These are phyloP conservation scores for Aegle marmelos DNA, from an alignment of 345 rosid species.

Conservation along the genomic window DNA sequence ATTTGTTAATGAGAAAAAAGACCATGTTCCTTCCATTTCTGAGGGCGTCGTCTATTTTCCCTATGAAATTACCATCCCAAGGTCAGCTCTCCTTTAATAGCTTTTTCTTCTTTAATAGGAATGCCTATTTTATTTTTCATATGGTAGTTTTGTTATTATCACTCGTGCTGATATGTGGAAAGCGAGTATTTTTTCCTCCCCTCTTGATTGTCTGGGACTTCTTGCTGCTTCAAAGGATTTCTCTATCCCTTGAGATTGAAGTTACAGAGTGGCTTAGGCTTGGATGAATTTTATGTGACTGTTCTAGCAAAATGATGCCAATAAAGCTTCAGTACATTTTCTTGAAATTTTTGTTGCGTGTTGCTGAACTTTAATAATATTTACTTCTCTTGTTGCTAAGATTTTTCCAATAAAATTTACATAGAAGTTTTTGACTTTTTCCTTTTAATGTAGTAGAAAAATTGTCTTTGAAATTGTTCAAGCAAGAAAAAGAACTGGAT, in stretches of 20 bases:
- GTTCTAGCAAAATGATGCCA: neutral
- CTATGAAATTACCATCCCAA: constrained; percentile 75
- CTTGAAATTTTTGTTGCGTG: neutral
- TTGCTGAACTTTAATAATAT: neutral
- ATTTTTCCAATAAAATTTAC: neutral
- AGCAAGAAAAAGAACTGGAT: neutral
- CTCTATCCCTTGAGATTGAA: neutral
- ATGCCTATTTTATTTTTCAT: neutral
- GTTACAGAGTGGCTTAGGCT: neutral
- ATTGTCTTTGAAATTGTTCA: neutral
- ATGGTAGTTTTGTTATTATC: neutral
- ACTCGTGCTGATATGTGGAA: neutral
- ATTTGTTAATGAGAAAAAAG: constrained; percentile 93
- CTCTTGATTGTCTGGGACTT: neutral
- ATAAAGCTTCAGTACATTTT: neutral
- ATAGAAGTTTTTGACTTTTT: neutral
- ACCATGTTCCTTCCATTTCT: constrained; percentile 84
- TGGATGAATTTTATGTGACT: neutral
- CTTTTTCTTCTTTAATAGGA: neutral
- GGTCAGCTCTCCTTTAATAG: constrained; percentile 48
- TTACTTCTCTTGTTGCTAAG: neutral
- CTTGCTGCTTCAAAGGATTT: neutral
- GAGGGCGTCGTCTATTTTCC: constrained; percentile 80
- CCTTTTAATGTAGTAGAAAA: neutral
- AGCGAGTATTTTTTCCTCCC: neutral